These are phyloP conservation scores for Corchorus capsularis DNA, from an alignment of 345 rosid species.

Conservation along the genomic window DNA sequence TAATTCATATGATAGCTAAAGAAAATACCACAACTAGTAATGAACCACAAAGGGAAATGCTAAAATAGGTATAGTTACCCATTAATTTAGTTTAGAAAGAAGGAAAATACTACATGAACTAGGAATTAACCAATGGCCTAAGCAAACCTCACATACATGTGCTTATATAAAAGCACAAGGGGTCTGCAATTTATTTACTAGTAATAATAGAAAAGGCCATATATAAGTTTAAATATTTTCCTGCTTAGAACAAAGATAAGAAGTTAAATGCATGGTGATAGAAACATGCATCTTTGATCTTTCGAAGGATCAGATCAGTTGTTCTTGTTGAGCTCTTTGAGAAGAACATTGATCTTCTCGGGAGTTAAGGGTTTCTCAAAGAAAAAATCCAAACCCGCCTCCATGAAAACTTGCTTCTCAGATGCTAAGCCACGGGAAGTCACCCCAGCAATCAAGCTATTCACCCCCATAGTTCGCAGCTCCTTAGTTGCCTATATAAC, in stretches of 20 bases:
- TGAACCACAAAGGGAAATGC: no score
- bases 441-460: conserved; percentile 40
- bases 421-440: conserved; percentile 14
- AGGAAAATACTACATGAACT: neutral
- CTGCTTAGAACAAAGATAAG: no score
- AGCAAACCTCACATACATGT: neutral
- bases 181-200: neutral
- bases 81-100: neutral
- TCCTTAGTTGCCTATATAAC: conserved; percentile 42
- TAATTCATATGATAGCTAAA: no score
- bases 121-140: neutral
- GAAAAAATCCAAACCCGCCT: conserved; percentile 38
- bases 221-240: no score
- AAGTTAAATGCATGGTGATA: neutral
- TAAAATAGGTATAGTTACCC: neutral
- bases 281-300: no score
- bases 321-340: conserved; percentile 4
- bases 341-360: conserved; percentile 6
- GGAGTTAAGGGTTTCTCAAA: conserved; percentile 35
- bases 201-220: neutral
- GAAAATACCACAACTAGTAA: no score
- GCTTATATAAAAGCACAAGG: neutral
- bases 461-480: conserved; percentile 39
- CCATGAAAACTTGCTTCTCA: conserved; percentile 24
- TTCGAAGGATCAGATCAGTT: neutral